Base-by-base conservation (phyloP, 2,329 filamentous ascomycete genomes). In the Amauroascus verrucosus region DNA sequence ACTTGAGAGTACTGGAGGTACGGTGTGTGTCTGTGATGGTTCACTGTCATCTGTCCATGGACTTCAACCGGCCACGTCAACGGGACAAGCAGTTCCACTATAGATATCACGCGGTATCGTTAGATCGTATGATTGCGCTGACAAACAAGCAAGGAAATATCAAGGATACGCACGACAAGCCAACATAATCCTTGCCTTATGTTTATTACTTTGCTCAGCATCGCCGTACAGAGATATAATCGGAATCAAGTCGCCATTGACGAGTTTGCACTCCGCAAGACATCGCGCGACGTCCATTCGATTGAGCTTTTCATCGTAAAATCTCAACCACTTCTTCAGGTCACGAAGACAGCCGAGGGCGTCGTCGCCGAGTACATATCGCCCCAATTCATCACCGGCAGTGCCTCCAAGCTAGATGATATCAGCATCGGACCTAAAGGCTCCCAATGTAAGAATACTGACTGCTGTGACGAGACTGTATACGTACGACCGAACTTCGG, bases 251-350 rank as follows among this genome's bases (percentile, higher is more conserved):
- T 98, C 93, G 48, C 88, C 87, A 64, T 85, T 85, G 54, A 97
- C 81, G n/a, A 98, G 71, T 64, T 96, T 96, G 43, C 89, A 86
- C 69, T 97, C 89, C 64, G 88, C 84, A 60, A 97, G 77, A 67
- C 89, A 96, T 71, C 93, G 80, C 57, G 91, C 90, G 56, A 98
- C 93, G 66, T 98, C 93, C 77, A 95, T 85, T 60, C 91, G 85
- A 66, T 95, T 94, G 59, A 85, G 82, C 67, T 94, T 94, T 66
- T 95, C 87, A 68, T 96, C 90, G 75, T 93, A 93, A 58, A 95
- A 82, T 61, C 88, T 89, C 60, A 98, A 79, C 93, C 93, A 98
- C 80, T 85, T 85, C 66, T 93, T 91, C 52, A 98, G 78, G 71
- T 98, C 93, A 58, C 91, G 89, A 54, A 98, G 76, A 64, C 90